A percentile compares a stretch with the other conserved stretches of the same genome.
Evolutionary conservation across 306 rosid species (phyloP).

Genomic region (Potentilla sterilis): DNA sequence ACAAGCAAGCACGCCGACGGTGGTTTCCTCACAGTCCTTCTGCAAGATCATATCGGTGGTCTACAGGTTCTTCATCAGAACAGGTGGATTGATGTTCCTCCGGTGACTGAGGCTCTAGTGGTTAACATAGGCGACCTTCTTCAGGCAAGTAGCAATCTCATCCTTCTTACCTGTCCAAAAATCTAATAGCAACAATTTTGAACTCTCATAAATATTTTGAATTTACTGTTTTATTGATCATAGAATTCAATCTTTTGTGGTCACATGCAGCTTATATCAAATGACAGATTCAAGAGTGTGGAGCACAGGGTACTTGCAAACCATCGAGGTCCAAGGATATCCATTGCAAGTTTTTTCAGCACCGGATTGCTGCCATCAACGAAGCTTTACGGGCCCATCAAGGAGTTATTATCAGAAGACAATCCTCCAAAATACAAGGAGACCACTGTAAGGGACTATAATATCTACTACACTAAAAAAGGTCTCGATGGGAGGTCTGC

Average conservation of each 20-base stretch:
- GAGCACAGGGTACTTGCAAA: conserved; percentile 35
- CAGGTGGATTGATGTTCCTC: conserved; percentile 15
- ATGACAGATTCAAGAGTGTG: conserved; percentile 46
- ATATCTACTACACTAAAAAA: neutral
- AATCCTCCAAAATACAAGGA: conserved; percentile 16
- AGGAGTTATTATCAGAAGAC: conserved; percentile 10
- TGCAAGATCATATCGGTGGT: conserved; percentile 55
- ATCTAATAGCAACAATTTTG: too few relatives aligned
- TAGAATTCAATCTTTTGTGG: neutral
- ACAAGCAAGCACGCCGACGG: conserved; percentile 30
- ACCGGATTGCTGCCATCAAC: neutral
- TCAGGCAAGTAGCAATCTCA: conserved; percentile 1
- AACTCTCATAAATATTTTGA: too few relatives aligned
- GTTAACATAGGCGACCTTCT: conserved; percentile 21
- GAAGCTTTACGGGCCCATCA: neutral
- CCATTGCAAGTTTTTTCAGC: neutral
- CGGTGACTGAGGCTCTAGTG: conserved; percentile 9
- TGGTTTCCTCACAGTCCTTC: conserved; percentile 44
- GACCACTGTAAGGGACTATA: neutral
- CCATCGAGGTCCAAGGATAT: conserved; percentile 9
- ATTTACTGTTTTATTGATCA: too few relatives aligned
- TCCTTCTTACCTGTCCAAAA: too few relatives aligned
- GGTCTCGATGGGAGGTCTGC: conserved; percentile 8
- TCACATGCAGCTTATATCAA: conserved; percentile 21
- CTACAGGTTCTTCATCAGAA: conserved; percentile 39